Evolutionary conservation across 225 moss, liverwort and hornwort species (phyloP), one percentile per base, ranked within the genome.

Genomic region (Bryoerythrophyllum caledonicum): DNA sequence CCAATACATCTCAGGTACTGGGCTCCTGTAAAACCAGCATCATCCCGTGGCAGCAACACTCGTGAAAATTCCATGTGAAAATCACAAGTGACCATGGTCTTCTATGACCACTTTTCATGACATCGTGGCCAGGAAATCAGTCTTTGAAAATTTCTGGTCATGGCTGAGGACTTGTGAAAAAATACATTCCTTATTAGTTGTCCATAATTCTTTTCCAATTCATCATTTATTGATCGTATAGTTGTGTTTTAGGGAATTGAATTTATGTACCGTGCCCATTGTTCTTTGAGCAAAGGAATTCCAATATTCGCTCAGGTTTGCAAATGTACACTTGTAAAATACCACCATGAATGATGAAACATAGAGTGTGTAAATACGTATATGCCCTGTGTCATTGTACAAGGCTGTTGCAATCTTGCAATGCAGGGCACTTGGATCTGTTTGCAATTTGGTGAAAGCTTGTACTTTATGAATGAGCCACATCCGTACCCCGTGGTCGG

Each of bases 21-120:
- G 75, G 73, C 59, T 80, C 27, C 51, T 88, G 85, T 28, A 81
- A 63, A 81, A 88, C 70, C 23, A 38, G 57, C 57, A 11, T 9
- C 57, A 11, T 9, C n/a, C 51, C 26, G 4, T 44, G 17, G 35
- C 27, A 75, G 27, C 27, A 71, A 53, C 23, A 48, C 51, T 41
- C 49, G 16, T 68, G n/a, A 61, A 76, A 71, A 35, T 46, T 21
- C 25, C 25, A 23, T 32, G 30, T 51, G 38, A 51, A 59, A 54
- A 71, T 27, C 49, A 68, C n/a, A n/a, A 43, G 56, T 38, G 70
- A 25, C 58, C 57, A 56, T 70, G 25, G 26, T 27, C 19, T 40
- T n/a, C n/a, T n/a, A n/a, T n/a, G n/a, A n/a, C n/a, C n/a, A n/a
- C n/a, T n/a, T n/a, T n/a, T 40, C 20, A 53, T 53, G 52, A 11